Evolutionary conservation across 2,329 filamentous ascomycete genomes (phyloP).

Genomic region (Neurospora sp.): DNA sequence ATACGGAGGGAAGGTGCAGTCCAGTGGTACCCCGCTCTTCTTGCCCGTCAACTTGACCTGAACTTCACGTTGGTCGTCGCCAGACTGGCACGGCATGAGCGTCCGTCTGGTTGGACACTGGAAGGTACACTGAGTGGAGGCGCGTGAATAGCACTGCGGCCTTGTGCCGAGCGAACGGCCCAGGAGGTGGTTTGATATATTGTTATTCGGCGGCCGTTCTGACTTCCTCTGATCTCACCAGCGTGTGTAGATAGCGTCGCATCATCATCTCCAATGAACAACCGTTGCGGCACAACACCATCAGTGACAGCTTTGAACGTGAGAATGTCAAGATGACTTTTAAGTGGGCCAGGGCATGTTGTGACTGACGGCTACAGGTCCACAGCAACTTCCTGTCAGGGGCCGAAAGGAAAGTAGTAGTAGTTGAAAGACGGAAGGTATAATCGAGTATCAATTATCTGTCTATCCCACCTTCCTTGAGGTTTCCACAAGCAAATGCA

Average conservation of each 20-base stretch:
- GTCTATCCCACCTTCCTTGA: not conserved
- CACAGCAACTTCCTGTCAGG: not conserved
- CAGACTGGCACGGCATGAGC: not conserved
- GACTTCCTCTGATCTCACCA: not conserved
- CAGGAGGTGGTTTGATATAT: not conserved
- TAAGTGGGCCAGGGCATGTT: not conserved
- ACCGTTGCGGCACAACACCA: not conserved
- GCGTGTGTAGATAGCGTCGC: rapidly evolving
- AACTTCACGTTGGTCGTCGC: not conserved
- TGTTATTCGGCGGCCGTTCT: rapidly evolving
- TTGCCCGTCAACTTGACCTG: not conserved
- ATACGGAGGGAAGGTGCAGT: not conserved
- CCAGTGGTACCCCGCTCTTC: not conserved
- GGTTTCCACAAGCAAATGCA: not conserved
- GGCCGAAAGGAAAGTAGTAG: not conserved
- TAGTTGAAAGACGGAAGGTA: not conserved
- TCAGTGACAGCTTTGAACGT: not conserved
- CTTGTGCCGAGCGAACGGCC: not conserved
- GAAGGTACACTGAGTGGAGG: not conserved
- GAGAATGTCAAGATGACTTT: not conserved
- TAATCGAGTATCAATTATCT: not conserved
- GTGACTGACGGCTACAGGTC: not conserved
- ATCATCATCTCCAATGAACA: not conserved
- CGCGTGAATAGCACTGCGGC: no score
- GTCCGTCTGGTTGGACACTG: not conserved